A percentile compares a stretch with the other conserved stretches of the same genome.
phyloP scores from a whole-genome alignment of 345 rosid genomes.

The Jatropha curcas region DNA sequence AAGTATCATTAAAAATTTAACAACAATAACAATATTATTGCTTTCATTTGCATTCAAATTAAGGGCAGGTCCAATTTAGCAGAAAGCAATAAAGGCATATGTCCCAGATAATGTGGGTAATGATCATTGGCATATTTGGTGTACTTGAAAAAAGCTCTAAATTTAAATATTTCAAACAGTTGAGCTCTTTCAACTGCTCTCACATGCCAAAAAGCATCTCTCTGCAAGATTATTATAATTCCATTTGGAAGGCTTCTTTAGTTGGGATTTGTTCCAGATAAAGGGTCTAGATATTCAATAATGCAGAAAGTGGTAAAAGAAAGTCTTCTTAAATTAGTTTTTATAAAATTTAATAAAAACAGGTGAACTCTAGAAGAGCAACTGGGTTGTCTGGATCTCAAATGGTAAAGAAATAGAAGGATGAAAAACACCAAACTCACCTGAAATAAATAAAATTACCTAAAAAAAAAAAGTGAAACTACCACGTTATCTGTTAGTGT shows the following conservation, averaged over 20 bases:
- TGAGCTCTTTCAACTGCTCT: conserved; percentile 7
- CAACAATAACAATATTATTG: neutral
- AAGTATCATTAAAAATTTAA: neutral
- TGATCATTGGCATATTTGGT: neutral
- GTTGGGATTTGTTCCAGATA: neutral
- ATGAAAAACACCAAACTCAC: conserved; percentile 7
- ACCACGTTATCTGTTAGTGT: conserved; percentile 4
- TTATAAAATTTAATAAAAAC: neutral
- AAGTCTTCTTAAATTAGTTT: neutral
- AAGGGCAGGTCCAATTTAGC: conserved; percentile 3
- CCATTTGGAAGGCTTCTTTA: neutral
- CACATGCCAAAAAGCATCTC: conserved; percentile 9
- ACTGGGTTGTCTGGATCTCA: neutral
- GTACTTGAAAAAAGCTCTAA: neutral
- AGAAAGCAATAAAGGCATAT: neutral
- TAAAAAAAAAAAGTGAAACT: conserved; percentile 25
- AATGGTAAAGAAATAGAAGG: neutral
- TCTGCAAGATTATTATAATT: neutral
- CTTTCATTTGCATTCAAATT: too few relatives aligned
- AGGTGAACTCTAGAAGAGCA: neutral
- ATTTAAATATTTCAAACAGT: neutral
- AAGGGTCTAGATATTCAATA: neutral
- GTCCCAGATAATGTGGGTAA: neutral
- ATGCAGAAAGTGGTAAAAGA: neutral
- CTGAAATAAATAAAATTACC: conserved; percentile 25